Base-by-base conservation (phyloP, 2,329 filamentous ascomycete species). In the Trichophyton verrucosum region DNA sequence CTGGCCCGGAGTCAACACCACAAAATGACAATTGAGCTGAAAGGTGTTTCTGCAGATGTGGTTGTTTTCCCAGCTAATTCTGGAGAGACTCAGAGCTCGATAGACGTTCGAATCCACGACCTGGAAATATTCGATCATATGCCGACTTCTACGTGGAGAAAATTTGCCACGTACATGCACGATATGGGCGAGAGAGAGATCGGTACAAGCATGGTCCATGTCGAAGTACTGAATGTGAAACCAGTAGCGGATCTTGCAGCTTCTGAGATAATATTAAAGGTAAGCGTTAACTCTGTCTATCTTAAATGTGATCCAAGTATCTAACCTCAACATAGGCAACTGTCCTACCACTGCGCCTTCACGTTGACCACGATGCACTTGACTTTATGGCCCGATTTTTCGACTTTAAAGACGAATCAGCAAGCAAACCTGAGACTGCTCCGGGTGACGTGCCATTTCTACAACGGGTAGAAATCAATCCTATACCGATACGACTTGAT, bases 331-430 rank as follows among this genome's bases (percentile, higher is more conserved):
- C 4, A 4, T 67, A 81, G 77, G 82, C 84, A 13, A 87, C 84
- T 0, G 73, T 99, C 17, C 80, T 97, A 33, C 94, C 94, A 1
- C 77, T 99, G 30, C 85, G 94, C 49, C 80, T 99, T 1, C 94
- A 99, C 71, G 91, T 99, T 38, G 94, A 99, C 69, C 94, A 99
- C 74, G 94, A 99, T 73, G 92, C 94, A 0, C 81, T 99, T 3
- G 94, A 99, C 71, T 99, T 99, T 71, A 89, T 99, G 70, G 95
- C 88, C 1, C 85, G 94, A 1, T 99, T 99, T 78, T 99, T 99
- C 68, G 91, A 95, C 68, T 99, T 99, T 80, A 95, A 96, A 69
- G 91, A 96, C 66, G 88, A 91, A 46, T 77, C 77, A 1, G 69
- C 68, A 0, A 68, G 72, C 13, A 65, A 65, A 33, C 57, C 67